Percentiles rank a stretch among this genome's conserved stretches.
These are phyloP conservation scores for Penicillium aurantiogriseum DNA, from an alignment of 2,329 filamentous ascomycete genomes.

Conservation along the genomic window DNA sequence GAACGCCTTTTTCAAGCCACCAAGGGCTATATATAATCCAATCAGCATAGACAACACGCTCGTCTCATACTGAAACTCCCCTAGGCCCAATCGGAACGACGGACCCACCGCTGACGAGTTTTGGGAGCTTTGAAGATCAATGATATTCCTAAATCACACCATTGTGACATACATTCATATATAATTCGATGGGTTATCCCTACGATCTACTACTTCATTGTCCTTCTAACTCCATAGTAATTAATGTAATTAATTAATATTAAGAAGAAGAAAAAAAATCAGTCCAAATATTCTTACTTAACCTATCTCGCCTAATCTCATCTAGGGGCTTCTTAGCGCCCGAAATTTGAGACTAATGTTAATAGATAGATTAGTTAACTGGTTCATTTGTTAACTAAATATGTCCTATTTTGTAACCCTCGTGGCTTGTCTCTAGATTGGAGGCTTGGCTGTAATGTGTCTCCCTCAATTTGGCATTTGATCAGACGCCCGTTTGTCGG, in stretches of 20 bases:
- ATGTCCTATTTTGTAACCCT: neutral
- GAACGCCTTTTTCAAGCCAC: conserved; percentile 2
- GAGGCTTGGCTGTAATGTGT: neutral
- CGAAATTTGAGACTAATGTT: neutral
- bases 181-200: neutral
- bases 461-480: conserved; percentile 12
- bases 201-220: neutral
- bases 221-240: neutral
- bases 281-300: neutral
- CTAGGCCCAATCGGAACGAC: conserved; percentile 13
- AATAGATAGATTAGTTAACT: neutral
- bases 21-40: neutral
- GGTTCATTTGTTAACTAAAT: neutral
- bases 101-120: conserved; percentile 23
- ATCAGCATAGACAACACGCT: conserved; percentile 4
- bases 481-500: conserved; percentile 12
- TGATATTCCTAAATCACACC: neutral
- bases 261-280: neutral
- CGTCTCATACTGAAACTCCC: conserved; percentile 25
- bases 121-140: neutral
- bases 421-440: neutral
- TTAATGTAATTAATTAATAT: neutral
- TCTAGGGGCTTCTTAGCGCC: conserved; percentile 7
- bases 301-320: neutral
- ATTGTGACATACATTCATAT: neutral